These are phyloP conservation scores for Arabis hirsuta DNA, from an alignment of 345 rosid species.

Conservation along the genomic window DNA sequence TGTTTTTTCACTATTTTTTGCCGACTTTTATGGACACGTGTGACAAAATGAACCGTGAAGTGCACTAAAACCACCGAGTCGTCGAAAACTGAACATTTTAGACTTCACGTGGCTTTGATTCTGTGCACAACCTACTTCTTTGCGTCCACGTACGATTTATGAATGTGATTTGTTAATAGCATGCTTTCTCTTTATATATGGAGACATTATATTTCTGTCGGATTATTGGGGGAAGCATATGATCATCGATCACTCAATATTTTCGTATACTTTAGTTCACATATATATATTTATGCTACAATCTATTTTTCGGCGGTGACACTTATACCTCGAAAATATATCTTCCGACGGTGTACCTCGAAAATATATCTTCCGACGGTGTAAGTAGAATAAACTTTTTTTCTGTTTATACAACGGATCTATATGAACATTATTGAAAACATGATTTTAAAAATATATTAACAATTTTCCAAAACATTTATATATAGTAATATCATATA, in stretches of 20 bases:
- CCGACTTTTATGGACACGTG: slow-evolving; percentile 11
- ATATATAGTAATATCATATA: too few relatives aligned
- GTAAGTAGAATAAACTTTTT: neutral
- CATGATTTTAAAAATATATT: too few relatives aligned
- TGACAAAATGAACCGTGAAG: neutral
- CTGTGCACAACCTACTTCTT: neutral
- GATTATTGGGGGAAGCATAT: slow-evolving; percentile 6
- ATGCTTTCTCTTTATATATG: slow-evolving; percentile 25
- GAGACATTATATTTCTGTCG: slow-evolving; percentile 30
- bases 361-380: neutral
- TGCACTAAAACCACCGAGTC: slow-evolving; percentile 6
- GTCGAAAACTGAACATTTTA: slow-evolving; percentile 6
- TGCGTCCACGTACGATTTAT: neutral
- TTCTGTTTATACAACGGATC: slow-evolving; percentile 1
- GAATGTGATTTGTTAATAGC: neutral
- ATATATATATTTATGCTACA: neutral
- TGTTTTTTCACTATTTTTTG: neutral
- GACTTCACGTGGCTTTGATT: slow-evolving; percentile 11
- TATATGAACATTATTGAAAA: neutral
- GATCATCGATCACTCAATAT: too few relatives aligned
- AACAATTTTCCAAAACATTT: too few relatives aligned
- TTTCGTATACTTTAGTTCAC: neutral
- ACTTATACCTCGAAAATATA: slow-evolving; percentile 15
- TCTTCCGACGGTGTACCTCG: slow-evolving; percentile 4
- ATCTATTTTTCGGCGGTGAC: neutral